Evolutionary conservation across 225 moss, liverwort and hornwort species (phyloP).

Genomic region (Marchantia paleacea): DNA sequence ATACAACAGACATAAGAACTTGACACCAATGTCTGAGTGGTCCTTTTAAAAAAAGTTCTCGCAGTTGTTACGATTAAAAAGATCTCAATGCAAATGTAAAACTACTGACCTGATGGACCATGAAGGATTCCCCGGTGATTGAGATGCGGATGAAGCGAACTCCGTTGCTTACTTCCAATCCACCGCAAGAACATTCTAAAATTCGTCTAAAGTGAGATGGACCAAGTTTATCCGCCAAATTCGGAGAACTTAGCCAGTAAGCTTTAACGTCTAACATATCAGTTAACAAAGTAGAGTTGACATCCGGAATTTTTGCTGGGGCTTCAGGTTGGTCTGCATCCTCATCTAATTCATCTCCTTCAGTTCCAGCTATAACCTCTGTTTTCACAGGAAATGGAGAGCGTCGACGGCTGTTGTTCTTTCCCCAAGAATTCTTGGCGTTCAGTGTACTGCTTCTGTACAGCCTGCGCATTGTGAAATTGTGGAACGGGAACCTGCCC

Average conservation of each 20-base stretch:
- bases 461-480: slow-evolving; percentile 76
- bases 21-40: too few relatives aligned
- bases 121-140: slow-evolving; percentile 87
- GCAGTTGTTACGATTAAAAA: background rate
- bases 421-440: slow-evolving; percentile 30
- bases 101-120: slow-evolving; percentile 80
- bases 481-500: slow-evolving; percentile 92
- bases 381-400: slow-evolving; percentile 14
- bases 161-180: slow-evolving; percentile 51
- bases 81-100: background rate
- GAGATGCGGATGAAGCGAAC: slow-evolving; percentile 68
- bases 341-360: slow-evolving; percentile 28
- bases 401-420: slow-evolving; percentile 28
- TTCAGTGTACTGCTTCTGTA: slow-evolving; percentile 48
- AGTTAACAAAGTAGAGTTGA: background rate
- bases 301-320: slow-evolving; percentile 15
- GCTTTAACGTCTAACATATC: slow-evolving; percentile 38
- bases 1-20: background rate
- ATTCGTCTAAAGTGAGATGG: slow-evolving; percentile 86
- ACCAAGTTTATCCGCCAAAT: slow-evolving; percentile 68
- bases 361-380: slow-evolving; percentile 9
- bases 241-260: slow-evolving; percentile 79
- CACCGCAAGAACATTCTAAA: slow-evolving; percentile 61
- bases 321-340: slow-evolving; percentile 19
- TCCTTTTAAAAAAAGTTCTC: too few relatives aligned